Evolutionary conservation across 2,329 filamentous ascomycete genomes (phyloP).

Genomic region (Colletotrichum lupini): DNA sequence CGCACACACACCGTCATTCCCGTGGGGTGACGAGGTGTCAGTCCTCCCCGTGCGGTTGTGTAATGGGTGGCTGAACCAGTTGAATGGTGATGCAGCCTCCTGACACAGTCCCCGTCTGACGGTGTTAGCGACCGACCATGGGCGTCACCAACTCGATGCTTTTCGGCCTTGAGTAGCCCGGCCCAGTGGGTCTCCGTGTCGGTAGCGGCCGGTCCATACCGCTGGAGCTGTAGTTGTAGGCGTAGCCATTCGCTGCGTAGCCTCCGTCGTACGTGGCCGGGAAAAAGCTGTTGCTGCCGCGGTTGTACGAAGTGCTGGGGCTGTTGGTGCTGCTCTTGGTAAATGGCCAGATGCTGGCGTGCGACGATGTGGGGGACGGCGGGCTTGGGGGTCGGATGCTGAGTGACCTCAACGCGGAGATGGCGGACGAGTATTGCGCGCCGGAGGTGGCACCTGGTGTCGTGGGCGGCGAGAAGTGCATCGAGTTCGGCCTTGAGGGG

Average conservation of each 20-base stretch:
- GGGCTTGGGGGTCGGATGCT: conserved; percentile 66
- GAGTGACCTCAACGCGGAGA: conserved; percentile 66
- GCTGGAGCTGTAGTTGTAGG: conserved; percentile 51
- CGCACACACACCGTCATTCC: background rate
- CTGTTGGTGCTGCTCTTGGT: conserved; percentile 62
- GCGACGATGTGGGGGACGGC: conserved; percentile 60
- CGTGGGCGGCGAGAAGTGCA: conserved; percentile 64
- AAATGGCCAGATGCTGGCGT: conserved; percentile 64
- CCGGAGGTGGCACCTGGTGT: conserved; percentile 48
- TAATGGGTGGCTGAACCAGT: background rate
- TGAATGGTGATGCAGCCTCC: conserved; percentile 2
- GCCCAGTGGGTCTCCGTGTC: conserved; percentile 57
- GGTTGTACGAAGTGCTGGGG: conserved; percentile 64
- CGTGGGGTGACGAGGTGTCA: background rate
- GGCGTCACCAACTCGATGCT: conserved; percentile 74
- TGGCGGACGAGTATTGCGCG: conserved; percentile 58
- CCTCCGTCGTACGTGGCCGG: conserved; percentile 65
- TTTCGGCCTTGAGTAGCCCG: conserved; percentile 66
- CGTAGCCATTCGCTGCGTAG: conserved; percentile 48
- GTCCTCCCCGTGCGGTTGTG: background rate
- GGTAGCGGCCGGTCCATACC: conserved; percentile 67
- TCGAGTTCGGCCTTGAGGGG: conserved; percentile 68
- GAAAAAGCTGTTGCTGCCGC: conserved; percentile 53
- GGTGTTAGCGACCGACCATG: conserved; percentile 59
- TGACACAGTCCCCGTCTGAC: background rate